Base-by-base conservation (phyloP, 352 stramenopile genomes). In the Globisporangium cylindrosporum region DNA sequence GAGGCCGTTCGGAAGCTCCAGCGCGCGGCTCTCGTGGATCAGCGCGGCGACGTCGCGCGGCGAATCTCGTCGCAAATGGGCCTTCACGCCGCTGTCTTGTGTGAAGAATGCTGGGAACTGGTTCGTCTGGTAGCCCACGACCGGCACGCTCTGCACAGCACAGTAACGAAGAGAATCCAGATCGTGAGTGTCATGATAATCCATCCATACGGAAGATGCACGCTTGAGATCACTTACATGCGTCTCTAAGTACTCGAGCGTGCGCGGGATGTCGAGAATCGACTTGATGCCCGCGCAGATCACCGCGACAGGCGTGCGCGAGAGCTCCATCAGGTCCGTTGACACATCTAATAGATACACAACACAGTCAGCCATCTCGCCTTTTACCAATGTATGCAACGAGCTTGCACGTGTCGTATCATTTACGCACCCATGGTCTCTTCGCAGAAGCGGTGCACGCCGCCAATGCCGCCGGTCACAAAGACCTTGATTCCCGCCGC, bases 101-200 rank as follows among this genome's bases (percentile, higher is more conserved):
- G 96, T 99, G 78, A 99, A 99, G 68, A 99, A 99, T 2, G 97
- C 95, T 6, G 97, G 97, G 73, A 99, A 99, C 67, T 98, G 89
- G 68, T 98, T 82, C 4, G 89, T 96, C 49, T 85, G 79, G 78
- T 97, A 94, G 4, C 90, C 88, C 9, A 98, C 85, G n/a, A 98
- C 94, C 3, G 97, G 94, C 2, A 99, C 97, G 56, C 91, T 95
- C 76, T 98, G 80, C 64, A 64, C n/a, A 15, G 20, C 27, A 15
- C 8, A 56, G 18, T 8, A 1, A 22, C 7, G 49, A 7, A 38
- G 46, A 73, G 3, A 71, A 12, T 20, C 34, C 4, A 15, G 46
- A 7, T 20, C 3, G 34, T 7, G 10, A 32, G 2, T 1, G 34
- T 59, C 7, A n/a, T 29, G 51, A 2, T 25, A 18, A 36, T 22